Evolutionary conservation across 2,329 filamentous ascomycete species (phyloP).

Genomic region (Bipolaris bicolor): DNA sequence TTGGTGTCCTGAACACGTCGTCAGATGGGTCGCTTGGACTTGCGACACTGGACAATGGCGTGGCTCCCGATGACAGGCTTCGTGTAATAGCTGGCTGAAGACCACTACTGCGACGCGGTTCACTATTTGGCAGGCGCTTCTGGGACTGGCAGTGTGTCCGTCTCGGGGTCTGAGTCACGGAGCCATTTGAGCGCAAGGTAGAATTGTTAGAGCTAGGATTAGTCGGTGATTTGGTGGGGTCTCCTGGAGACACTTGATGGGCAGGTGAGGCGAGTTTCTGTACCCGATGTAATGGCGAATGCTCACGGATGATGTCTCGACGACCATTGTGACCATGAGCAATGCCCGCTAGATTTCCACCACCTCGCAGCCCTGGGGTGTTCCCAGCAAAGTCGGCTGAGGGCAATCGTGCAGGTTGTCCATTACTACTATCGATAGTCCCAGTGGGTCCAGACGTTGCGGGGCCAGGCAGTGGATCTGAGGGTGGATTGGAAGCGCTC

Average conservation of each 20-base stretch:
- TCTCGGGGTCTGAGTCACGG: conserved; percentile 12
- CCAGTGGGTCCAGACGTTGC: conserved; percentile 14
- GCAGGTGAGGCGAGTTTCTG: conserved; percentile 22
- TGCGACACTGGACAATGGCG: conserved; percentile 17
- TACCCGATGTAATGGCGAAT: conserved; percentile 27
- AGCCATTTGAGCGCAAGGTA: conserved; percentile 15
- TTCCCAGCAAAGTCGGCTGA: conserved; percentile 18
- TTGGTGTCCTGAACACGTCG: conserved; percentile 24
- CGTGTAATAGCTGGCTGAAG: conserved; percentile 17
- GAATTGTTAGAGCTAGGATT: background rate
- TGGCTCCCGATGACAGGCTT: conserved; percentile 34
- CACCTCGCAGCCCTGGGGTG: conserved; percentile 24
- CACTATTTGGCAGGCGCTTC: conserved; percentile 24
- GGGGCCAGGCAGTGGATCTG: conserved; percentile 5
- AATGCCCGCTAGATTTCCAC: conserved; percentile 10
- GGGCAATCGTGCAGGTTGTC: conserved; percentile 1
- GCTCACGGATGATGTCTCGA: conserved; percentile 16
- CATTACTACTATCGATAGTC: conserved; percentile 8
- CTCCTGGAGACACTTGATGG: conserved; percentile 1
- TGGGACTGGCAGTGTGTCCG: conserved; percentile 2
- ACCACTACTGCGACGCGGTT: conserved; percentile 26
- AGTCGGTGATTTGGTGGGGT: conserved; percentile 3
- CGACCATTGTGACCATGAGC: conserved; percentile 10
- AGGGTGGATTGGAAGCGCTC: conserved; percentile 16
- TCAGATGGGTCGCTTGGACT: conserved; percentile 12